A percentile compares a stretch with the other conserved stretches of the same genome.
Conservation (phyloP, 2,329 filamentous ascomycete genomes). For the Exophiala dermatitidis region DNA sequence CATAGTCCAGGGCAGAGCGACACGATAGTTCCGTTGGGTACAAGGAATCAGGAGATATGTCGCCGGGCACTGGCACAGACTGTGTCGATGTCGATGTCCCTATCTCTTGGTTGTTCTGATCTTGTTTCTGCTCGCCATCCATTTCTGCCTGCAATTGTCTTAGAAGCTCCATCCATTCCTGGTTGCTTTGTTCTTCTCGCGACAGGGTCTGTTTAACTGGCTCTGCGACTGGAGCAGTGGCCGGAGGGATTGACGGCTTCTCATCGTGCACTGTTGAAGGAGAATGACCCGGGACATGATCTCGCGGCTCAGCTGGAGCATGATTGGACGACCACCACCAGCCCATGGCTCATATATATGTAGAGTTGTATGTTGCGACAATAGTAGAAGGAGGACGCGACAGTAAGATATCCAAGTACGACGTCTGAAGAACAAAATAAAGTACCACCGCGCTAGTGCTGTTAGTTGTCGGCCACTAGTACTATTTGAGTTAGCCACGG, state of each 20-base stretch:
- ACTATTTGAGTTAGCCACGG: background rate
- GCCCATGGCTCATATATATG: constrained; percentile 33
- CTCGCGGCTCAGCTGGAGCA: constrained; percentile 13
- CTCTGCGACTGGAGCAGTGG: constrained; percentile 13
- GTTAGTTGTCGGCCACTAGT: no score
- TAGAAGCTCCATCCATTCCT: constrained; percentile 49
- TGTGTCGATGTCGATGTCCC: constrained; percentile 3
- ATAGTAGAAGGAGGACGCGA: background rate
- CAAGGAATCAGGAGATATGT: constrained; percentile 56
- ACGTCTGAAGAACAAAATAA: no score
- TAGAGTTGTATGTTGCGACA: background rate
- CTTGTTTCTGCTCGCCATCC: constrained; percentile 12
- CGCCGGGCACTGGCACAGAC: constrained; percentile 25
- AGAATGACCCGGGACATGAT: background rate
- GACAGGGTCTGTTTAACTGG: constrained; percentile 30
- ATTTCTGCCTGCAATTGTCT: constrained; percentile 39
- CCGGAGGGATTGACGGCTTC: constrained; percentile 14
- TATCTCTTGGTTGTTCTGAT: constrained; percentile 7
- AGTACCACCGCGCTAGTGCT: background rate
- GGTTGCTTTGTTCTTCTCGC: constrained; percentile 46
- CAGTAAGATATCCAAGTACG: background rate
- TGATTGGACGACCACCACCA: constrained; percentile 40
- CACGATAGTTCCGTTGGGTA: constrained; percentile 83
- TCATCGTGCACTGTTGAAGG: background rate
- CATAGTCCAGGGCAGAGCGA: constrained; percentile 80